phyloP scores from a whole-genome alignment of 768 basidiomycete genomes.

The Dendrothele bispora region DNA sequence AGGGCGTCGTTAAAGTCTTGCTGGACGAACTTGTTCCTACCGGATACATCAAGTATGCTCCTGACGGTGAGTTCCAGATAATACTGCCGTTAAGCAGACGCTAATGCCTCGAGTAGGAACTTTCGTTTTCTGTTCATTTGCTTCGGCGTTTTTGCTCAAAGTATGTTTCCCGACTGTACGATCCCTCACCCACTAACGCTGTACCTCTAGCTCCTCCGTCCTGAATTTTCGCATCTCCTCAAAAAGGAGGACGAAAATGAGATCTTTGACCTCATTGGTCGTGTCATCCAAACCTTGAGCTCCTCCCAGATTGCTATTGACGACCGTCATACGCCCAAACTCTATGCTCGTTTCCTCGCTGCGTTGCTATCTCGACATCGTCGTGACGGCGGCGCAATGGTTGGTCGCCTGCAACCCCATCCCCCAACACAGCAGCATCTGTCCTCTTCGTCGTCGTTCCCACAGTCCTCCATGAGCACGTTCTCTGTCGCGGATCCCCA shows the following conservation, averaged over 20 bases:
- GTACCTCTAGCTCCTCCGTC: constrained; percentile 58
- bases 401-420: constrained; percentile 52
- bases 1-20: constrained; percentile 63
- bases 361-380: constrained; percentile 69
- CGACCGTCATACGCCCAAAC: constrained; percentile 75
- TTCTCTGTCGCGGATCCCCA: constrained; percentile 25
- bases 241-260: constrained; percentile 63
- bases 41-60: constrained; percentile 77
- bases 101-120: constrained; percentile 49
- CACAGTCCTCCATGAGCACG: constrained; percentile 25
- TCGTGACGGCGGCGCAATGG: constrained; percentile 64
- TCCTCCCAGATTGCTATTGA: constrained; percentile 77
- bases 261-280: constrained; percentile 70
- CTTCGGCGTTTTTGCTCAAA: constrained; percentile 82
- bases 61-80: constrained; percentile 56
- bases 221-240: constrained; percentile 68
- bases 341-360: constrained; percentile 79
- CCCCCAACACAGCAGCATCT: constrained; percentile 38
- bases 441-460: constrained; percentile 12
- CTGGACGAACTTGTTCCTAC: constrained; percentile 64
- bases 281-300: constrained; percentile 70
- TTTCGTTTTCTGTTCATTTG: constrained; percentile 79
- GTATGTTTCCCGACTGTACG: constrained; percentile 31
- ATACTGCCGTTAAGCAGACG: neutral
- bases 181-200: neutral